Evolutionary conservation across 805 yeast genomes (phyloP).

Genomic region (Pichia scutulata): DNA sequence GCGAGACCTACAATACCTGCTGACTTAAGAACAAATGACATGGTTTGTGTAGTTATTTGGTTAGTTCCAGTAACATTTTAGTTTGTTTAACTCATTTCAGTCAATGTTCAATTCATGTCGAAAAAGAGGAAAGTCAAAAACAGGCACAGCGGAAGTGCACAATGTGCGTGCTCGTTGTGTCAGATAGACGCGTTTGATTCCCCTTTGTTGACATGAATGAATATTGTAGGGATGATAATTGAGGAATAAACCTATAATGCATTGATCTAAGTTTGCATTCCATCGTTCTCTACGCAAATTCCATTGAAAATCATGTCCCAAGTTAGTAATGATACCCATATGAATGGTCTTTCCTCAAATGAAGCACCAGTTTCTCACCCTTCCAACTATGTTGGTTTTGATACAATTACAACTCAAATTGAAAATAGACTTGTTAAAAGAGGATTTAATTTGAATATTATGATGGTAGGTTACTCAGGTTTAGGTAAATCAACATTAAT

Average conservation of each 20-base stretch:
- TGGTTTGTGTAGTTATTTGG: background rate
- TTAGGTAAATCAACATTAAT: conserved; percentile 89
- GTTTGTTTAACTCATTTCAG: background rate
- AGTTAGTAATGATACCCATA: background rate
- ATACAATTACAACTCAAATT: conserved; percentile 91
- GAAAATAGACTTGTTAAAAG: conserved; percentile 85
- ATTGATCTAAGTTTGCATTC: too few species aligned
- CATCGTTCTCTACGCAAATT: background rate
- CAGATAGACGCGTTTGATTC: background rate
- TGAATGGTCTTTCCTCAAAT: background rate
- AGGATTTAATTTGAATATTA: conserved; percentile 90
- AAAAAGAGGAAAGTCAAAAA: background rate
- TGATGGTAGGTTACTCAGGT: conserved; percentile 92
- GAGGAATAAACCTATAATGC: too few species aligned
- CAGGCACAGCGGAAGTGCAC: background rate
- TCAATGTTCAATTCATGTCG: background rate
- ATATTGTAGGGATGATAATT: too few species aligned
- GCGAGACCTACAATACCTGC: conserved; percentile 12
- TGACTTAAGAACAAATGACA: conserved; percentile 10
- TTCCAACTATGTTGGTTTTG: conserved; percentile 85
- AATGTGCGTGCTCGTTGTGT: background rate
- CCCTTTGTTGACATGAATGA: background rate
- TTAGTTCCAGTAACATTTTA: background rate
- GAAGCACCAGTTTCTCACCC: conserved; percentile 38
- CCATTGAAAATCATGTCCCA: background rate